Conservation (phyloP, 139 green algal species). For the Micromonas commoda region DNA sequence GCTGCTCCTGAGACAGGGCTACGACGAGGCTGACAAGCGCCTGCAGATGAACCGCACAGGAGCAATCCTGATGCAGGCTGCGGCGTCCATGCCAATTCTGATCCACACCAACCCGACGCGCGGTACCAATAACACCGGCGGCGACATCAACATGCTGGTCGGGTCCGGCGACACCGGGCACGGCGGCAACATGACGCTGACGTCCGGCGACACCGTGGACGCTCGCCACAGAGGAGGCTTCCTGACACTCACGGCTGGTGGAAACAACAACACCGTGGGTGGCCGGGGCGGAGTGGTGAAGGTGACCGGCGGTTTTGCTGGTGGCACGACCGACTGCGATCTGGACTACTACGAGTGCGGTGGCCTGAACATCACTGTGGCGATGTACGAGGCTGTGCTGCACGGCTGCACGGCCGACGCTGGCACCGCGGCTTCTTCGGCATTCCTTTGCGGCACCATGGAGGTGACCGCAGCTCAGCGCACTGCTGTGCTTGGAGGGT, state of each 20-base stretch:
- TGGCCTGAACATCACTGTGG: neutral
- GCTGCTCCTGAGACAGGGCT: neutral
- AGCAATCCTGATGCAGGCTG: neutral
- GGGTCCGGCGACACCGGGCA: no score
- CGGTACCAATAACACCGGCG: neutral
- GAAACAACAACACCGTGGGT: no score
- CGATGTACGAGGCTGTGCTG: neutral
- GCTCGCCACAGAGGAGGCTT: no score
- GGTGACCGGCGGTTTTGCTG: no score
- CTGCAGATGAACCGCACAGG: neutral
- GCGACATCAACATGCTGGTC: neutral
- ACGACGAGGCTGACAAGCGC: neutral
- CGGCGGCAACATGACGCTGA: neutral
- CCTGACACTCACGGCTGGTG: no score
- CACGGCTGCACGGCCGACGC: neutral
- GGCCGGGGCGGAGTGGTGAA: no score
- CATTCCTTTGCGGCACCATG: neutral
- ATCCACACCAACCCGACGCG: neutral
- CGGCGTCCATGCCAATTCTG: neutral
- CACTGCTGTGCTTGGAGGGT: neutral
- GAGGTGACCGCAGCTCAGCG: neutral
- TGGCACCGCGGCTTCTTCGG: no score
- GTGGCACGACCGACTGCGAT: constrained; percentile 3
- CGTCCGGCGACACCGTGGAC: no score
- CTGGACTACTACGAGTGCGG: neutral